Percentiles rank a stretch among this genome's conserved stretches.
Evolutionary conservation across 345 rosid genomes (phyloP).

Genomic region (Carallia brachiata): DNA sequence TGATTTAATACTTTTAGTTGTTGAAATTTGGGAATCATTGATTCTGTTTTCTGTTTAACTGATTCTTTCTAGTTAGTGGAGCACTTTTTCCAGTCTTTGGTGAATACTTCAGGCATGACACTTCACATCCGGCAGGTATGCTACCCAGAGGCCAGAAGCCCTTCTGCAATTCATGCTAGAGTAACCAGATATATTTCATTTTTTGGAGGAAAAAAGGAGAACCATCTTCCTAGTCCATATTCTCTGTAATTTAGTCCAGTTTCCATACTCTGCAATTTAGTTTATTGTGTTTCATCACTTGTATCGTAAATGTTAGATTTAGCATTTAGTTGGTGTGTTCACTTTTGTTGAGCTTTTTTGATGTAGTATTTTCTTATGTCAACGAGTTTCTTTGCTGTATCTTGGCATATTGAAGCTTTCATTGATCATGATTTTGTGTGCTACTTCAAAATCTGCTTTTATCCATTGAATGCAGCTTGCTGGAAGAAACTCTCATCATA

Average conservation of each 20-base stretch:
- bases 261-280: no score
- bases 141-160: constrained; percentile 65
- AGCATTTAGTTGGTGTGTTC: neutral
- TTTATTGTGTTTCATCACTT: neutral
- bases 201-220: no score
- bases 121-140: constrained; percentile 89
- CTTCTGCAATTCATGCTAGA: constrained; percentile 4
- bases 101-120: constrained; percentile 93
- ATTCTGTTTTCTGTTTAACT: neutral
- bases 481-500: constrained; percentile 89
- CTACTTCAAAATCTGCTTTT: neutral
- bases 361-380: neutral
- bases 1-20: no score
- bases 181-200: neutral
- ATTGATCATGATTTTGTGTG: neutral
- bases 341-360: neutral
- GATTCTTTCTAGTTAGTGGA: constrained; percentile 66
- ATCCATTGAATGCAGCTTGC: constrained; percentile 56
- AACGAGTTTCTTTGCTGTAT: neutral
- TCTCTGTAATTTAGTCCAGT: no score
- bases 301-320: neutral
- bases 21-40: no score
- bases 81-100: constrained; percentile 90
- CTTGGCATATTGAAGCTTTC: neutral
- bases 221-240: no score